Evolutionary conservation across 345 rosid genomes (phyloP), one percentile per base, ranked within the genome.

Genomic region (Erucastrum elatum): DNA sequence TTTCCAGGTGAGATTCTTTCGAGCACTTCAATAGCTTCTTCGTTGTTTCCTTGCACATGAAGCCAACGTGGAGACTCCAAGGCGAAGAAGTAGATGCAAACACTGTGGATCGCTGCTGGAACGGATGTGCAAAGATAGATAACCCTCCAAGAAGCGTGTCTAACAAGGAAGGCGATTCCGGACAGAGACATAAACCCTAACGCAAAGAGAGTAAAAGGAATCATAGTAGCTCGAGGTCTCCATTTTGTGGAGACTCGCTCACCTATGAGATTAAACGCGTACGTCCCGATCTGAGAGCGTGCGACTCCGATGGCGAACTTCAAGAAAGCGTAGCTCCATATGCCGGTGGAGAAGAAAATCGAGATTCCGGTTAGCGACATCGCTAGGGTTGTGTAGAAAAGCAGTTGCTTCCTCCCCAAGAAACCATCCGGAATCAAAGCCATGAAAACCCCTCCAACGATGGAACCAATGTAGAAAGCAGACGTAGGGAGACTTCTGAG

Each of bases 61-160:
- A 87, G 86, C 90, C 90, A 88, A 33, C 90, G 83, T 0, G 92
- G 90, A 10, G 89, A 88, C 83, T 88, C 90, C 2, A 68, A 46
- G 25, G 83, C 83, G 1, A 84, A 76, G 44, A 84, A 71, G 11
- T 72, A 75, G 26, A 78, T 51, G 3, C 80, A 7, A 27, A 70
- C 8, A 37, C 84, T 74, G 66, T 80, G 83, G 5, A 82, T 29
- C 1, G 77, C 30, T 5, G 87, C 70, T 2, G 89, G 89, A 33
- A 80, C 27, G 0, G 88, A 81, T 34, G 85, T 84, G 86, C 87
- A 84, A 0, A 86, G 70, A 64, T 87, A 87, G 0, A 87, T 77
- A 74, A 10, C 29, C 80, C 83, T 80, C 92, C 90, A 84, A 0
- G 87, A 83, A 44, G 76, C 80, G 89, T 81, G 4, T 75, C 66